These are phyloP conservation scores for Phytophthora vignae DNA, from an alignment of 352 stramenopile species.

Conservation along the genomic window DNA sequence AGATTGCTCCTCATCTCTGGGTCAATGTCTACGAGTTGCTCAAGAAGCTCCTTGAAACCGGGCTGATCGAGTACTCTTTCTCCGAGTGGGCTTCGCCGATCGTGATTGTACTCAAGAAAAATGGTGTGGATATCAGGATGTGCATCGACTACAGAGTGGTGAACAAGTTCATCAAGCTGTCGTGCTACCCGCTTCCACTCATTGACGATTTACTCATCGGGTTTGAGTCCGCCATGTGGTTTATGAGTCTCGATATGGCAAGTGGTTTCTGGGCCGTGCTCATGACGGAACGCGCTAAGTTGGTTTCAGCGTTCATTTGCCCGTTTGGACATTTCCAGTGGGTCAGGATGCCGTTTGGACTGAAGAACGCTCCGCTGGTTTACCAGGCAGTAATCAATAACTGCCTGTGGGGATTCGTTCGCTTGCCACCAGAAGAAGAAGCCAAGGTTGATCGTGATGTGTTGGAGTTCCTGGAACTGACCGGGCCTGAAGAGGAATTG, in stretches of 20 bases:
- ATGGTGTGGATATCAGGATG: background rate
- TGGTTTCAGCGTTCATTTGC: too few species aligned
- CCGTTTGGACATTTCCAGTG: too few species aligned
- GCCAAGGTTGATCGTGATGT: background rate
- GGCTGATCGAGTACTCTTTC: background rate
- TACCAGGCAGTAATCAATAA: constrained; percentile 2
- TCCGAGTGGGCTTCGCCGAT: background rate
- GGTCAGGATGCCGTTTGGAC: too few species aligned
- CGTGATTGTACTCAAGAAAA: background rate
- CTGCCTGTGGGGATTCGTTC: constrained; percentile 4
- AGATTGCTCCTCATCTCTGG: background rate
- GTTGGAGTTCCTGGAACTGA: background rate
- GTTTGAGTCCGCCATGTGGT: too few species aligned
- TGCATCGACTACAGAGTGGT: background rate
- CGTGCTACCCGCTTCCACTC: too few species aligned
- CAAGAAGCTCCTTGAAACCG: background rate
- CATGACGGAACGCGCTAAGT: too few species aligned
- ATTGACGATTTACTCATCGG: too few species aligned
- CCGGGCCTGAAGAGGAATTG: too few species aligned
- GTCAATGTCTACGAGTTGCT: constrained; percentile 1
- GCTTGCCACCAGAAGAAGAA: background rate
- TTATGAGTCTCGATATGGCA: too few species aligned
- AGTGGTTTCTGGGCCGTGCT: too few species aligned
- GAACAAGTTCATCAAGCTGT: background rate
- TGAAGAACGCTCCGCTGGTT: background rate